Evolutionary conservation across 2,329 filamentous ascomycete genomes (phyloP).

Genomic region (Colletotrichum phormii): DNA sequence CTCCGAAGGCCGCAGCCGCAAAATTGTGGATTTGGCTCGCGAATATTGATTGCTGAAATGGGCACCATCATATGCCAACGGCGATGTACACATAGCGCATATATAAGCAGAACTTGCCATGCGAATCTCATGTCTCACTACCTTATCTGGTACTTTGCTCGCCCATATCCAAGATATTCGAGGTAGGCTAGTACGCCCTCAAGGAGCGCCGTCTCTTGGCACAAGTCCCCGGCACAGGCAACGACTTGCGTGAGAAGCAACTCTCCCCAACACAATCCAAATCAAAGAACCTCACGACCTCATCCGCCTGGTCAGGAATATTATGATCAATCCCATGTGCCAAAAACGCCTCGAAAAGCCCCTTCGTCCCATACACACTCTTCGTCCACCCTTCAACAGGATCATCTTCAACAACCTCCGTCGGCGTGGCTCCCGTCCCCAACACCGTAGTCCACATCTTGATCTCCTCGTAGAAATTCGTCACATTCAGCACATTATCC

Average conservation of each 20-base stretch:
- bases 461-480: slow-evolving; percentile 65
- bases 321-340: slow-evolving; percentile 36
- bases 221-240: background rate
- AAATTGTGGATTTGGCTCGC: accelerated
- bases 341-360: slow-evolving; percentile 37
- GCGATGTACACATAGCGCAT: no score
- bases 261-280: slow-evolving; percentile 32
- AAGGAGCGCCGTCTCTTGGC: background rate
- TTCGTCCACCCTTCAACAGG: slow-evolving; percentile 36
- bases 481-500: slow-evolving; percentile 62
- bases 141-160: background rate
- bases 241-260: slow-evolving; percentile 38
- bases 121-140: background rate
- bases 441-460: slow-evolving; percentile 63
- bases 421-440: slow-evolving; percentile 22
- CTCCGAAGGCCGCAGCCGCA: background rate
- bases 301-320: slow-evolving; percentile 36
- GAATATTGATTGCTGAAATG: background rate
- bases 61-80: background rate
- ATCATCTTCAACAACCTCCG: slow-evolving; percentile 8
- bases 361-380: slow-evolving; percentile 35
- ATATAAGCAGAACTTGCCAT: background rate
- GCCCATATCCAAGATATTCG: background rate
- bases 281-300: slow-evolving; percentile 39
- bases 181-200: background rate